Percentiles rank a stretch among this genome's conserved stretches.
Evolutionary conservation across 2,329 filamentous ascomycete genomes (phyloP).

Genomic region (Sporothrix luriei): DNA sequence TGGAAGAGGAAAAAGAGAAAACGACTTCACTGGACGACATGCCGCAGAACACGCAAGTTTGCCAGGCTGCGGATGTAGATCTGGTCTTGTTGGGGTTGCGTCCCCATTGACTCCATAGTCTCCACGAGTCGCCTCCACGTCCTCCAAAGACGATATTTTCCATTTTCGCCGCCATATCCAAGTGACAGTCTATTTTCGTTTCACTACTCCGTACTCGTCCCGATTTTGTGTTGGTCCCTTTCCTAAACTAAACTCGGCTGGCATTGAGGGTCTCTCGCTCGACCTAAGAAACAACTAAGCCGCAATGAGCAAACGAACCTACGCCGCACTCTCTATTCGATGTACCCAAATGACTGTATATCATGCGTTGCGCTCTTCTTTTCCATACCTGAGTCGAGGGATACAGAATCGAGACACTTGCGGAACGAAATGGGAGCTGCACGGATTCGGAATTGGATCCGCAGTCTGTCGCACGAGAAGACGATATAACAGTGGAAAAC

Average conservation of each 20-base stretch:
- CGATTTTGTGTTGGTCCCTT: neutral
- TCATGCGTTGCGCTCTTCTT: neutral
- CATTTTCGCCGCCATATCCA: neutral
- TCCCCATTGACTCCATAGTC: neutral
- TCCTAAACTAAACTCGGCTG: neutral
- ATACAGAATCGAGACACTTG: neutral
- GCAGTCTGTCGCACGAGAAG: neutral
- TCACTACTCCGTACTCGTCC: too few species aligned
- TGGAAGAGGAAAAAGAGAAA: neutral
- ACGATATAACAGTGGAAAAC: neutral
- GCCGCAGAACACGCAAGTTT: too few species aligned
- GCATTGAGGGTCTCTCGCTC: neutral
- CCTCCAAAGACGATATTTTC: conserved; percentile 1
- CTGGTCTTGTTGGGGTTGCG: too few species aligned
- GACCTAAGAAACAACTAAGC: neutral
- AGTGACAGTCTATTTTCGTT: too few species aligned
- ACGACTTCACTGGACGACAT: neutral
- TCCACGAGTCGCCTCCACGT: neutral
- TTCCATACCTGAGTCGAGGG: neutral
- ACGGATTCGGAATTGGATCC: conserved; percentile 15
- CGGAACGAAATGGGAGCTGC: neutral
- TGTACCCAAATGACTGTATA: neutral
- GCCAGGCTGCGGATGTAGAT: too few species aligned
- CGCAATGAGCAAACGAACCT: neutral
- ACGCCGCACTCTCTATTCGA: too few species aligned